phyloP scores from a whole-genome alignment of 805 yeast genomes.

The Saturnispora dispora region DNA sequence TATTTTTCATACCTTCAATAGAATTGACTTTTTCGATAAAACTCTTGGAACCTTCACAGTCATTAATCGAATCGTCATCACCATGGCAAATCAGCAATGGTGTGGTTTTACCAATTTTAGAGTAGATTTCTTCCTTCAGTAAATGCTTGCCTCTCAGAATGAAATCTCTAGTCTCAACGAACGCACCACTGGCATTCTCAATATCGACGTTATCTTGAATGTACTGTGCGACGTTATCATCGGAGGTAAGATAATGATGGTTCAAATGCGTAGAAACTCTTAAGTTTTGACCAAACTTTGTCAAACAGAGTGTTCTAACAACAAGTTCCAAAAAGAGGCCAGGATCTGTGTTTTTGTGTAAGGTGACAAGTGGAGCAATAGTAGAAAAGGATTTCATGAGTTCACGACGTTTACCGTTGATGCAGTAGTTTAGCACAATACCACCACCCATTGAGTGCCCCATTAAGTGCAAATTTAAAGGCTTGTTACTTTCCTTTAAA shows the following conservation, averaged over 20 bases:
- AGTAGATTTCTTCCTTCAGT: conserved; percentile 29
- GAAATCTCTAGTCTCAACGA: conserved; percentile 51
- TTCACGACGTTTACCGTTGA: conserved; percentile 41
- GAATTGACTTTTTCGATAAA: conserved; percentile 29
- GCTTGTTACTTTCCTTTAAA: conserved; percentile 15
- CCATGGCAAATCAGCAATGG: conserved; percentile 58
- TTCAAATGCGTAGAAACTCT: conserved; percentile 45
- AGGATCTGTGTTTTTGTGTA: conserved; percentile 56
- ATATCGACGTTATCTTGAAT: conserved; percentile 33
- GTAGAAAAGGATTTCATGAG: conserved; percentile 39
- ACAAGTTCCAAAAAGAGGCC: conserved; percentile 31
- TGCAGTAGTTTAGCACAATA: conserved; percentile 52
- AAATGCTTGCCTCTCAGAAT: conserved; percentile 51
- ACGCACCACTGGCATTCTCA: conserved; percentile 43
- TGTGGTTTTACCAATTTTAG: conserved; percentile 30
- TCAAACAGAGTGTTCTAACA: conserved; percentile 33
- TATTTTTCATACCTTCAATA: conserved; percentile 23
- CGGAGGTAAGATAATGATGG: conserved; percentile 45
- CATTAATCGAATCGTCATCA: conserved; percentile 51
- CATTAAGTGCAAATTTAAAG: conserved; percentile 39
- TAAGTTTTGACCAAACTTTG: conserved; percentile 37
- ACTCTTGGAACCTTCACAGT: conserved; percentile 35
- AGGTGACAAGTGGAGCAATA: conserved; percentile 50
- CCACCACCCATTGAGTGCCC: conserved; percentile 87
- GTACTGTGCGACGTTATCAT: conserved; percentile 37